Evolutionary conservation across 805 yeast species (phyloP), one percentile per base, ranked within the genome.

Genomic region (Cyberlindnera misumaiensis): DNA sequence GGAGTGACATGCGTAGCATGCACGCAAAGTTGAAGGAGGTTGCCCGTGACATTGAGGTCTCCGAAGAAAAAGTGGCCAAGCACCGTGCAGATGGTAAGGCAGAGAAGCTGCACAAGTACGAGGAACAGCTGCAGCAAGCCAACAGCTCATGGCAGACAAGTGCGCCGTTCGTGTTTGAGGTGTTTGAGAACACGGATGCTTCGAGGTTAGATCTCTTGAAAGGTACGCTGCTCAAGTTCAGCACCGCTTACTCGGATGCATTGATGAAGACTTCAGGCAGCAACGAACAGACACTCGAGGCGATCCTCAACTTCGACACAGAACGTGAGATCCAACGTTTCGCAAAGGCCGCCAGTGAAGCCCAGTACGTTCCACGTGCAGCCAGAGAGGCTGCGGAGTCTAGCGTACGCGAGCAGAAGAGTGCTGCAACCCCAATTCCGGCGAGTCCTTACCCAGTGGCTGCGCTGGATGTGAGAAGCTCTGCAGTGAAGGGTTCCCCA

Each of bases 121-220:
- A 57, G 46, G 62, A 52, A 60, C 72, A 63, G 46, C 59, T 64
- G 34, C 58, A 53, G 12, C 57, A 61, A 34, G 70, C 76, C 25
- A 77, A 72, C 38, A 66, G 66, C 27, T 72, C 75, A 49, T 87
- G 96, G 96, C 80, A 78, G 45, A 65, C 74, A 38, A 78, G 80
- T 56, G 90, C 93, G 3, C 90, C 95, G 3, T 76, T 72, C 39
- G 75, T 83, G 31, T 82, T 84, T 54, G 80, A 80, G 48, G 75
- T 76, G 46, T 81, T 87, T 56, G 93, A 86, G 54, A 69, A 68
- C 44, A 77, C 81, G 48, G 95, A 87, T 56, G 70, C 64, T 52
- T 64, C 64, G 59, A 77, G 85, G 62, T 68, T 75, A 59, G 67
- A 62, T 43, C 70, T 77, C 41, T 64, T 86, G 43, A 80, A 85